Percentiles rank a stretch among this genome's conserved stretches.
Evolutionary conservation across 2,329 filamentous ascomycete species (phyloP).

Genomic region (Balansia obtecta): DNA sequence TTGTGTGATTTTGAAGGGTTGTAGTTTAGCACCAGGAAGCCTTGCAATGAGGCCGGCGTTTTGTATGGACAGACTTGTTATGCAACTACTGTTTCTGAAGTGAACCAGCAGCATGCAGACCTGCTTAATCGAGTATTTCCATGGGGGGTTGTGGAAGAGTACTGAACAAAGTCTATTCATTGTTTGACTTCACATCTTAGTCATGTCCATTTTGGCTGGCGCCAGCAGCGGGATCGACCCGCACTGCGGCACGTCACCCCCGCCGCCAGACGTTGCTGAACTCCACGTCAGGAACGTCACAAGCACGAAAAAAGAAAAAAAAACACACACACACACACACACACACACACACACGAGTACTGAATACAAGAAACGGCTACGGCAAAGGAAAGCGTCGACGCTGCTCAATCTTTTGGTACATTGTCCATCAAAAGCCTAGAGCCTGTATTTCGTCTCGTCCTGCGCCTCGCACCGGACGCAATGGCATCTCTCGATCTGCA

Average conservation of each 20-base stretch:
- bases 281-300: not conserved
- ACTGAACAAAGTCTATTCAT: not conserved
- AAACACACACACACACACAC: no score
- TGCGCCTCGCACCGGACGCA: not conserved
- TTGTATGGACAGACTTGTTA: not conserved
- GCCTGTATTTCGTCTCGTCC: no score
- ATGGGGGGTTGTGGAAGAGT: not conserved
- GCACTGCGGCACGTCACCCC: not conserved
- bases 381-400: not conserved
- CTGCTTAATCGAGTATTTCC: no score
- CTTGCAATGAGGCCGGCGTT: not conserved
- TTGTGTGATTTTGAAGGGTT: not conserved
- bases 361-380: not conserved
- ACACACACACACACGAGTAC: no score
- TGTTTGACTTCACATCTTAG: no score
- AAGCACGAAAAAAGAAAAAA: not conserved
- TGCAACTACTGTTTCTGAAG: not conserved
- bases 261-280: not conserved
- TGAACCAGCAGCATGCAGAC: no score
- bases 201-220: not conserved
- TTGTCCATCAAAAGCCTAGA: no score
- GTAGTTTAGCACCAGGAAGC: not conserved
- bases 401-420: not conserved
- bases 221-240: not conserved
- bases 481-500: slow-evolving; percentile 47